phyloP scores from a whole-genome alignment of 2,329 filamentous ascomycete species.

The Pezicula rhizophila region DNA sequence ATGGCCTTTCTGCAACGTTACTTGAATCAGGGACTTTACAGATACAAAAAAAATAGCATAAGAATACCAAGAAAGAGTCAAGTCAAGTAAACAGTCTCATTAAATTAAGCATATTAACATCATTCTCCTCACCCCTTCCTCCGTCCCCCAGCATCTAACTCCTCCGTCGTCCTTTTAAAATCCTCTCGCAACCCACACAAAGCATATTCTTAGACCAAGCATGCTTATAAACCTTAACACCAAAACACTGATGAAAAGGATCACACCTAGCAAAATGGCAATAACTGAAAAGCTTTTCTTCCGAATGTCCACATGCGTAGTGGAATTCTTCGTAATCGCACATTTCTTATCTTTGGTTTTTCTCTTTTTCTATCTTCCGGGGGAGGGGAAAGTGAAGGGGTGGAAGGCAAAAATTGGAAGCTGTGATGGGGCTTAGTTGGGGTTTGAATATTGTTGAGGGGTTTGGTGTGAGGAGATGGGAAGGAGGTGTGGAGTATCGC shows the following conservation, averaged over 20 bases:
- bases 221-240: constrained; percentile 46
- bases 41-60: no score
- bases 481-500: no score
- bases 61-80: no score
- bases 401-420: no score
- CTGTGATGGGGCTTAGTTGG: no score
- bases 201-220: neutral
- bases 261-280: constrained; percentile 74
- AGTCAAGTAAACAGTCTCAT: no score
- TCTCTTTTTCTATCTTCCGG: neutral
- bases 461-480: no score
- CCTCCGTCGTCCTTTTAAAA: neutral
- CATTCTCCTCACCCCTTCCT: no score
- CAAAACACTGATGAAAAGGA: constrained; percentile 61
- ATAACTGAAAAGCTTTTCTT: constrained; percentile 55
- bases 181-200: neutral
- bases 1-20: no score
- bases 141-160: neutral
- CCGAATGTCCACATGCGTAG: constrained; percentile 59
- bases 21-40: no score
- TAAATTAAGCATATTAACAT: no score
- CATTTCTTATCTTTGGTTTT: constrained; percentile 37
- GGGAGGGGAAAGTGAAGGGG: neutral
- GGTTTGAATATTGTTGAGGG: no score
- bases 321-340: constrained; percentile 66